Base-by-base conservation (phyloP, 192 early-diverging fungal species). In the Coemansia sp. region DNA sequence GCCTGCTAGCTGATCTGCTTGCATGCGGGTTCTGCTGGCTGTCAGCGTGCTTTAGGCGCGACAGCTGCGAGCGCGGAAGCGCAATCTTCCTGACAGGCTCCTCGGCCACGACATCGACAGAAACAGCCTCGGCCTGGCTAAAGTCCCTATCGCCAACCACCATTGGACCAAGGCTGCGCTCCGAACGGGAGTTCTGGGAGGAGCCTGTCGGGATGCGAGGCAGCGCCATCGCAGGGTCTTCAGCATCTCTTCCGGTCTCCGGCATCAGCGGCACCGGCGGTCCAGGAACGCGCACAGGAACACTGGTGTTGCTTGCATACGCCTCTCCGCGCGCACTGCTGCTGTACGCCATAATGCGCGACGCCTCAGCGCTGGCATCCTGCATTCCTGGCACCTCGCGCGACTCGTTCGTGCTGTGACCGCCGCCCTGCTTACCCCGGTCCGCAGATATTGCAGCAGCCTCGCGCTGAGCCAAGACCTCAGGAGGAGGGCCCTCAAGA, bases 401-500 rank as follows among this genome's bases (percentile, higher is more conserved):
- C 38, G 72, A 73, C 20, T 48, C 66, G 56, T 40, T 48, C 2
- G 5, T 49, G 36, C 42, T 61, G 0, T 48, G 60, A 14, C 29
- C 54, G 12, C 30, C 16, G 54, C n/a, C 14, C 54, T 16, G 54
- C 54, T 16, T 31, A 11, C 12, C 29, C 54, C 14, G 54, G 8
- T 29, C 51, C 51, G 20, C 11, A n/a, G 28, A 29, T 22, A 52
- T 52, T 22, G 58, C 57, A 31, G 64, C 60, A 14, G 66, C 66
- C 17, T 60, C 54, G 6, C 67, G 66, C 42, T 65, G 65, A 3
- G 69, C 63, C 42, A 61, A 22, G 22, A 72, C 20, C 64, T 75
- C 73, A 4, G 78, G 70, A 14, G 78, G 78, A 18, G 73, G 73
- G 4, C 78, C 78, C 28, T 81, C 78, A 5, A 75, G 45, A 0